A percentile compares a stretch with the other conserved stretches of the same genome.
Conservation (phyloP, 2,329 filamentous ascomycete species). For the Colletotrichum sublineola region DNA sequence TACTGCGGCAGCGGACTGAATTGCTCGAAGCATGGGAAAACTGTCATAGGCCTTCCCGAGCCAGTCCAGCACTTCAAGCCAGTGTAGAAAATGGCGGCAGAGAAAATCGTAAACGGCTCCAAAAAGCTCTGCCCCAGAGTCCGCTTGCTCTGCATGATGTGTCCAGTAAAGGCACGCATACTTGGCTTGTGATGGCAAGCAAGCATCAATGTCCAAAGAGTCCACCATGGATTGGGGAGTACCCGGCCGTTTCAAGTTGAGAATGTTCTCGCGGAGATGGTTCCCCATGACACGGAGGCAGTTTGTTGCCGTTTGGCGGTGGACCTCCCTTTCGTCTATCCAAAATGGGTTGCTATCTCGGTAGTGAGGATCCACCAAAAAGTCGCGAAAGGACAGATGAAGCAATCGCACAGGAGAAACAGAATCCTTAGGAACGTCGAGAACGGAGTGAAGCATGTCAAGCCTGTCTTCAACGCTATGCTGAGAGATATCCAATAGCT, state of each 20-base stretch:
- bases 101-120: slow-evolving; percentile 53
- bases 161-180: neutral
- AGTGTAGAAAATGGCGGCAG: slow-evolving; percentile 55
- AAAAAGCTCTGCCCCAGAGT: neutral
- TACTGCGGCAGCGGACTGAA: neutral
- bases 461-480: neutral
- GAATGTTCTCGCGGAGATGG: neutral
- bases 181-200: neutral
- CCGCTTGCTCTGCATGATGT: neutral
- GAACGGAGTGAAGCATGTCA: neutral
- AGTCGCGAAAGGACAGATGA: neutral
- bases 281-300: neutral
- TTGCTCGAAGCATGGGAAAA: neutral
- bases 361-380: neutral
- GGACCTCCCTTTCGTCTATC: neutral
- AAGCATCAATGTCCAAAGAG: neutral
- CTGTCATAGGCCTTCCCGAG: slow-evolving; percentile 44
- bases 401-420: neutral
- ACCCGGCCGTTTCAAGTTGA: neutral
- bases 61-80: slow-evolving; percentile 56
- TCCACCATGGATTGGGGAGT: neutral
- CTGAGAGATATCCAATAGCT: neutral
- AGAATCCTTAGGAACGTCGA: neutral
- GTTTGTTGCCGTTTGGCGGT: neutral
- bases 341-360: neutral